Evolutionary conservation across 2,329 filamentous ascomycete genomes (phyloP).

Genomic region (Stemphylium lycopersici): DNA sequence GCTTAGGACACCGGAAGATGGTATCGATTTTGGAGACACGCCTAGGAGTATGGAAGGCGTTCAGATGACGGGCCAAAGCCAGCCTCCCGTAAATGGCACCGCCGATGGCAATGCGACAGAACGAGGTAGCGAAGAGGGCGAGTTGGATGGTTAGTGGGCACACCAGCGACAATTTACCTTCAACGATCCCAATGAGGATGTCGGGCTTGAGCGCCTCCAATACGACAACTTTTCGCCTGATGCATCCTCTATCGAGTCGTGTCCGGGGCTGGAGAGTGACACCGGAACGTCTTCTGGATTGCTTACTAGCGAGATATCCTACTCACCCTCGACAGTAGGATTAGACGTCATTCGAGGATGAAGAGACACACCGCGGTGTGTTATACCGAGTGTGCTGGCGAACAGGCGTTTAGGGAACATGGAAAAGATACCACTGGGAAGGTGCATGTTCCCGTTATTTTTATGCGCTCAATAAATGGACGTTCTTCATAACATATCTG

Average conservation of each 20-base stretch:
- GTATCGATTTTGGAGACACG: constrained; percentile 42
- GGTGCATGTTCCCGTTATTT: neutral
- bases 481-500: neutral
- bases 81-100: constrained; percentile 27
- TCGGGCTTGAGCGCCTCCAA: no score
- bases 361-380: neutral
- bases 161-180: neutral
- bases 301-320: neutral
- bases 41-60: constrained; percentile 36
- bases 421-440: constrained; percentile 12
- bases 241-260: neutral
- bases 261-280: neutral
- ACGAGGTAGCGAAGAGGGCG: constrained; percentile 54
- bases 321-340: neutral
- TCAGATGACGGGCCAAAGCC: constrained; percentile 27
- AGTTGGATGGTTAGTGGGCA: constrained; percentile 51
- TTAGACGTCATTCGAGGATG: neutral
- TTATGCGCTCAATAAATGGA: constrained; percentile 1
- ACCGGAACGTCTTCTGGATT: neutral
- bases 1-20: constrained; percentile 49
- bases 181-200: neutral
- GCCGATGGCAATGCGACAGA: constrained; percentile 27
- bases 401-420: constrained; percentile 8
- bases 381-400: neutral
- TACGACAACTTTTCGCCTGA: neutral